Base-by-base conservation (phyloP, 2,329 filamentous ascomycete species). In the Cladophialophora yegresii region DNA sequence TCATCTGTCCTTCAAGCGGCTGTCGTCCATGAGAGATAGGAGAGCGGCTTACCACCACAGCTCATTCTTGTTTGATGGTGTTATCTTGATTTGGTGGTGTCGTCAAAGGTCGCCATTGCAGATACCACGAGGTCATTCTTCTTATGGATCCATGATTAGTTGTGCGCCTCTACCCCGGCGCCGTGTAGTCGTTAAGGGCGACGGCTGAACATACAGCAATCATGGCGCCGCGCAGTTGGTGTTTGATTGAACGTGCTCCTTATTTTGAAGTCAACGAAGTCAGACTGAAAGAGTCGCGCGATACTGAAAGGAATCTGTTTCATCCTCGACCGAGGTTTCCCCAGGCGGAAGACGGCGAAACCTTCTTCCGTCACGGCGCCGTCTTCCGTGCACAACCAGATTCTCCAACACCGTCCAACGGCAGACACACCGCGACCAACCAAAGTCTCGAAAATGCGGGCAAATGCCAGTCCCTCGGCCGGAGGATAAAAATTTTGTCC, bases 391-490 rank as follows among this genome's bases (percentile, higher is more conserved):
- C 26, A 28, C 26, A 28, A 28, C 26, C 12, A 20, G 28, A 54
- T n/a, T 20, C 51, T 30, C 51, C 51, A 33, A 30, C 47, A 28
- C 47, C 47, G 47, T 28, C 20, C 47, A 51, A 51, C 47, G 47
- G 47, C 22, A 26, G 26, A 13, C 26, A 23, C 26, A 28, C 20
- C 7, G 20, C 12, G 28, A 54, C 51, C 51, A 54, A 54, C 51
- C 51, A 54, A 28, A 54, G 51, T 8, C 51, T 54, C 51, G 51
- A 54, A n/a, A 54, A 30, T 54, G 51, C 51, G 51, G 51, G 28
- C 51, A 54, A 54, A 33, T 54, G 51, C 26, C 5, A 28, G 28
- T 13, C 26, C 51, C 23, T 20, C 47, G 22, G 22, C 47, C 20
- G 47, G 20, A 20, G 47, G 47, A 50, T 50, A 50, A 54, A 54